A percentile compares a stretch with the other conserved stretches of the same genome.
Conservation (phyloP, 1,284 basidiomycete genomes). For the Phlebopus sp. region DNA sequence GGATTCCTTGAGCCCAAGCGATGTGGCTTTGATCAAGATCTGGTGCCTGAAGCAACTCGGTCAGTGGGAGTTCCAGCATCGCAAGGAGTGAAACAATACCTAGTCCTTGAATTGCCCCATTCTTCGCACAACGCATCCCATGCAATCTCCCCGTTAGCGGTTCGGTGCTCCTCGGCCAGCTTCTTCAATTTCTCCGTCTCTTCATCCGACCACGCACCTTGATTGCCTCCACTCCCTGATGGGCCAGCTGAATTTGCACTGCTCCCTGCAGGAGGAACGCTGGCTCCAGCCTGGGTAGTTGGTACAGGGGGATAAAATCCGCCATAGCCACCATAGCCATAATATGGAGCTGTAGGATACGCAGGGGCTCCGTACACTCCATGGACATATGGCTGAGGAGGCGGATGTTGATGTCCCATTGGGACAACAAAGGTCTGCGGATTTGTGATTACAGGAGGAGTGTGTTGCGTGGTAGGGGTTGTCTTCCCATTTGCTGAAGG, state of each 20-base stretch:
- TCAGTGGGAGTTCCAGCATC: conserved; percentile 18
- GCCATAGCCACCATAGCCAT: conserved; percentile 38
- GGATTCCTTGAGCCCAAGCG: conserved; percentile 71
- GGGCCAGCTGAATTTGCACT: conserved; percentile 16
- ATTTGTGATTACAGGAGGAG: conserved; percentile 55
- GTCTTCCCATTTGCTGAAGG: conserved; percentile 29
- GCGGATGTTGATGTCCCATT: conserved; percentile 41
- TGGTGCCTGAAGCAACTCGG: conserved; percentile 52
- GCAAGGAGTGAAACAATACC: conserved; percentile 37
- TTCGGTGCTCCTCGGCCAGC: conserved; percentile 62
- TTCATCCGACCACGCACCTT: conserved; percentile 74
- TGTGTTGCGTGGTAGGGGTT: conserved; percentile 24
- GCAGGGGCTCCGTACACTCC: conserved; percentile 41
- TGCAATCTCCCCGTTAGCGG: conserved; percentile 53
- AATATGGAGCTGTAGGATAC: conserved; percentile 61
- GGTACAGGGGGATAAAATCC: conserved; percentile 36
- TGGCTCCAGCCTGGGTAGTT: conserved; percentile 23
- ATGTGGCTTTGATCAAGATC: conserved; percentile 73
- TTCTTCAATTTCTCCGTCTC: conserved; percentile 65
- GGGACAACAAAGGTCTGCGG: conserved; percentile 69
- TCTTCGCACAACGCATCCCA: conserved; percentile 74
- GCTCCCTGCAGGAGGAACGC: conserved; percentile 24
- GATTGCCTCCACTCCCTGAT: conserved; percentile 48
- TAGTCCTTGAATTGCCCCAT: conserved; percentile 69
- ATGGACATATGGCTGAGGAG: conserved; percentile 38